Evolutionary conservation across 2,329 filamentous ascomycete species (phyloP).

Genomic region (Fusarium haematococcum): DNA sequence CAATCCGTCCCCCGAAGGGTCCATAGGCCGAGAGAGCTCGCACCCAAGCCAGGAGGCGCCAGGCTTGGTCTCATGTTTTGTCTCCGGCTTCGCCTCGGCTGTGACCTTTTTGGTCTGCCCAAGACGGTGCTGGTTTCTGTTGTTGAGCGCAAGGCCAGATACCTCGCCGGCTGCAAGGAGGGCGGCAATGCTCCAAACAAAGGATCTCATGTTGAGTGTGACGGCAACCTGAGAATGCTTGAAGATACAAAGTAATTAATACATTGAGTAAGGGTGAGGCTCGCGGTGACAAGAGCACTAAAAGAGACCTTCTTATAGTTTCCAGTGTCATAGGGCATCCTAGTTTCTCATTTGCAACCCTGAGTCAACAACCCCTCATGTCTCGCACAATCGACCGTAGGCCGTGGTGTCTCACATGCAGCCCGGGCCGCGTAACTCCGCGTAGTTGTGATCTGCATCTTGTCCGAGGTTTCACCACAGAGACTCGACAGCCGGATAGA

Average conservation of each 20-base stretch:
- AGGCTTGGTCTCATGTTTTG: not conserved
- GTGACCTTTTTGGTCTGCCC: not conserved
- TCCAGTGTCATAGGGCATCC: too few species aligned
- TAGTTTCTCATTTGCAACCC: too few species aligned
- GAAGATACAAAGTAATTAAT: too few species aligned
- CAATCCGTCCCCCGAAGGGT: slow-evolving; percentile 46
- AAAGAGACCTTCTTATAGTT: too few species aligned
- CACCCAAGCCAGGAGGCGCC: slow-evolving; percentile 26
- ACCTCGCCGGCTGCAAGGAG: not conserved
- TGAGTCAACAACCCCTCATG: too few species aligned
- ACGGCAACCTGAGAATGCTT: too few species aligned
- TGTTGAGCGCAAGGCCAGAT: not conserved
- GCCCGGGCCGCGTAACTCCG: not conserved
- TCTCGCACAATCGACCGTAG: not conserved
- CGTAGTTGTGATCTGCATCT: not conserved
- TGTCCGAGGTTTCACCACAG: not conserved
- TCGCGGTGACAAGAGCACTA: too few species aligned
- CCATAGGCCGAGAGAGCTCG: slow-evolving; percentile 44
- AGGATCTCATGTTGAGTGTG: not conserved
- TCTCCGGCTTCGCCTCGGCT: too few species aligned
- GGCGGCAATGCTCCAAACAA: not conserved
- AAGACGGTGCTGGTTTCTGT: not conserved
- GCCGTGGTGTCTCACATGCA: not conserved
- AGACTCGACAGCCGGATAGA: not conserved
- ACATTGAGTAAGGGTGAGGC: too few species aligned